These are phyloP conservation scores for Sporisorium iseilematis-ciliati DNA, from an alignment of 1,284 basidiomycete species.

Conservation along the genomic window DNA sequence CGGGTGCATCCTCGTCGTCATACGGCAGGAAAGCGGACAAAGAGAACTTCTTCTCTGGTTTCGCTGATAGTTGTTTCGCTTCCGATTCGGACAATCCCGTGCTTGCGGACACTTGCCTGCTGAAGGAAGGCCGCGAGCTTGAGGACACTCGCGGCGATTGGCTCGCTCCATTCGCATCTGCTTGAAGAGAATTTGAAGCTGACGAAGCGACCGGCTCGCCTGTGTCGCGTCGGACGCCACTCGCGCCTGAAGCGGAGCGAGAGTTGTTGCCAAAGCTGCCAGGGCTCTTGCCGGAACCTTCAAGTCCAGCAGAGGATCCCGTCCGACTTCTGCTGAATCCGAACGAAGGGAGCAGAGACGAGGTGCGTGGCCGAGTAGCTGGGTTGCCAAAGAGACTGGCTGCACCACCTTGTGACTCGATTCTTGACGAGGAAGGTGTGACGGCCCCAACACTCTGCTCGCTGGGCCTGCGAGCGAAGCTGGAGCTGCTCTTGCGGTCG, in stretches of 20 bases:
- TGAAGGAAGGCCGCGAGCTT: conserved; percentile 44
- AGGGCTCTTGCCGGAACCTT: conserved; percentile 37
- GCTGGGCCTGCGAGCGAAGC: conserved; percentile 30
- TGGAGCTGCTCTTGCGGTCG: conserved; percentile 17
- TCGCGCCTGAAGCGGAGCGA: conserved; percentile 18
- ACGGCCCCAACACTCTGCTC: conserved; percentile 28
- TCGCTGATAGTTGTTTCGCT: conserved; percentile 18
- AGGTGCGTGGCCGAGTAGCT: conserved; percentile 46
- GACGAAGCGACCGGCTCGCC: conserved; percentile 13
- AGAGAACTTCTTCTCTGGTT: conserved; percentile 40
- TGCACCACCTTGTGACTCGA: conserved; percentile 60
- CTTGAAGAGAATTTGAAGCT: conserved; percentile 7
- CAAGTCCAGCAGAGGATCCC: conserved; percentile 38
- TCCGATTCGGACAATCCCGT: conserved; percentile 24
- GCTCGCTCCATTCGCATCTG: conserved; percentile 13
- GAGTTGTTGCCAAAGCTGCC: conserved; percentile 28
- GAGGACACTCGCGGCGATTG: conserved; percentile 29
- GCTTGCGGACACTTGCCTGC: conserved; percentile 32
- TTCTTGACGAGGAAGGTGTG: conserved; percentile 39
- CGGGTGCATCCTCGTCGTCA: conserved; percentile 50
- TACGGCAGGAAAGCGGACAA: conserved; percentile 47
- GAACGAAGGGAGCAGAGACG: conserved; percentile 56
- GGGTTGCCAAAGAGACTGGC: conserved; percentile 53
- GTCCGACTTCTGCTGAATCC: conserved; percentile 47
- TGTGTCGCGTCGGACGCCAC: conserved; percentile 29